phyloP scores from a whole-genome alignment of 192 early-diverging fungal genomes.

The Entomortierella chlamydospora region DNA sequence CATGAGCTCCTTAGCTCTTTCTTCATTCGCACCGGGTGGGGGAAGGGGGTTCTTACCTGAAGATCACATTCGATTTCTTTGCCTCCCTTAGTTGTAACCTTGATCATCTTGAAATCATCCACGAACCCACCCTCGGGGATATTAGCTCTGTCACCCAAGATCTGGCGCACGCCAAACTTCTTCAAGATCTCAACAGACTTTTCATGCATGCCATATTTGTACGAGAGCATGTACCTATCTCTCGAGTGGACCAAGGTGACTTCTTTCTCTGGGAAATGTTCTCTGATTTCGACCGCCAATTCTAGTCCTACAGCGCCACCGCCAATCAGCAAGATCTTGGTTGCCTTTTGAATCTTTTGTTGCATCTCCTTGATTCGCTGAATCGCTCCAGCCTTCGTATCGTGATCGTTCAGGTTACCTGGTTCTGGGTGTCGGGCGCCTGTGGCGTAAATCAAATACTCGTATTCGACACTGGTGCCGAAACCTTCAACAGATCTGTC shows the following conservation, averaged over 20 bases:
- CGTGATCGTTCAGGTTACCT: constrained; percentile 53
- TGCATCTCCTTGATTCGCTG: constrained; percentile 57
- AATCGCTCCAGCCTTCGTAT: constrained; percentile 60
- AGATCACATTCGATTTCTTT: constrained; percentile 58
- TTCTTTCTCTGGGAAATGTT: constrained; percentile 67
- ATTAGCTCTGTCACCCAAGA: constrained; percentile 61
- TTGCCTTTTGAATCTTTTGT: constrained; percentile 65
- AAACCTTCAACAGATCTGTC: constrained; percentile 65
- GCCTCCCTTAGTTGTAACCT: constrained; percentile 58
- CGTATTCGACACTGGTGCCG: constrained; percentile 58
- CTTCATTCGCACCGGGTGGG: no score
- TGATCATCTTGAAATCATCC: constrained; percentile 59
- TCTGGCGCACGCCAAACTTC: constrained; percentile 53
- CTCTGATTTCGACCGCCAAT: constrained; percentile 79
- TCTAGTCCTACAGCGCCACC: constrained; percentile 85
- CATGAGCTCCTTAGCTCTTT: no score
- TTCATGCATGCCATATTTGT: constrained; percentile 66
- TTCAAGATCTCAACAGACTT: constrained; percentile 67
- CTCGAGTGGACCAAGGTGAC: constrained; percentile 76
- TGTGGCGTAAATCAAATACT: constrained; percentile 66
- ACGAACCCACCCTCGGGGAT: constrained; percentile 72
- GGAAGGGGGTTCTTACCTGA: constrained; percentile 31
- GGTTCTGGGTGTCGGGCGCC: constrained; percentile 67
- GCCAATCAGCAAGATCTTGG: constrained; percentile 75
- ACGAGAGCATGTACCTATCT: constrained; percentile 65